Conservation (phyloP, 345 rosid species). For the Hirschfeldia incana region DNA sequence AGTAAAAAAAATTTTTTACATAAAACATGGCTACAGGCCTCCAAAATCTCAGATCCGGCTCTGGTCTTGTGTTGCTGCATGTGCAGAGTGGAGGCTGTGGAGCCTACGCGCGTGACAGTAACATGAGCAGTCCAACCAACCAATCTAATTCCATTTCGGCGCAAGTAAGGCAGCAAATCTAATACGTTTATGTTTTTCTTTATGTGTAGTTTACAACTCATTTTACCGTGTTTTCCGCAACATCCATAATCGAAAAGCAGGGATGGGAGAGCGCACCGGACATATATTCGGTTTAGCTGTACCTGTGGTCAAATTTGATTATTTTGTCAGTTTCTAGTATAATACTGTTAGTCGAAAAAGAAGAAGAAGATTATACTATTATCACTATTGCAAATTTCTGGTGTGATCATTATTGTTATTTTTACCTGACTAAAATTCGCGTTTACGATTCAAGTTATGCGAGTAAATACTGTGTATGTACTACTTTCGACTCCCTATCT, state of each 20-base stretch:
- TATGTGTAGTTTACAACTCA: slow-evolving; percentile 4
- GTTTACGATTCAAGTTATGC: neutral
- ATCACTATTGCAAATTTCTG: neutral
- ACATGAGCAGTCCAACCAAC: slow-evolving; percentile 29
- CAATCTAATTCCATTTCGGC: neutral
- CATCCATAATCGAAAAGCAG: neutral
- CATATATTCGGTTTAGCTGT: slow-evolving; percentile 14
- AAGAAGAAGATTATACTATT: too few relatives aligned
- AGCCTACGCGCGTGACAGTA: slow-evolving; percentile 34
- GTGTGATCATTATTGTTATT: neutral
- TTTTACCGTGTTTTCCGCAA: slow-evolving; percentile 4
- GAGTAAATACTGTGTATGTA: neutral
- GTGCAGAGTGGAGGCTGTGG: slow-evolving; percentile 25
- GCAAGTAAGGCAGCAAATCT: slow-evolving; percentile 3
- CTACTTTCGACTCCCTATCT: neutral
- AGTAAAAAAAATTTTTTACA: too few relatives aligned
- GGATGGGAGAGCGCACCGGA: neutral
- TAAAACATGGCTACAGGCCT: too few relatives aligned
- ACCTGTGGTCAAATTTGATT: neutral
- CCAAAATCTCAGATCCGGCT: too few relatives aligned
- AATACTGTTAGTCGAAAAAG: too few relatives aligned
- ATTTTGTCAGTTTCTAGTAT: neutral
- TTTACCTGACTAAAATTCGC: neutral
- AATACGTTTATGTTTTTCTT: neutral
- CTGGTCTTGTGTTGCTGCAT: slow-evolving; percentile 15